Evolutionary conservation across 2,329 filamentous ascomycete genomes (phyloP).

Genomic region (Aspergillus niger): DNA sequence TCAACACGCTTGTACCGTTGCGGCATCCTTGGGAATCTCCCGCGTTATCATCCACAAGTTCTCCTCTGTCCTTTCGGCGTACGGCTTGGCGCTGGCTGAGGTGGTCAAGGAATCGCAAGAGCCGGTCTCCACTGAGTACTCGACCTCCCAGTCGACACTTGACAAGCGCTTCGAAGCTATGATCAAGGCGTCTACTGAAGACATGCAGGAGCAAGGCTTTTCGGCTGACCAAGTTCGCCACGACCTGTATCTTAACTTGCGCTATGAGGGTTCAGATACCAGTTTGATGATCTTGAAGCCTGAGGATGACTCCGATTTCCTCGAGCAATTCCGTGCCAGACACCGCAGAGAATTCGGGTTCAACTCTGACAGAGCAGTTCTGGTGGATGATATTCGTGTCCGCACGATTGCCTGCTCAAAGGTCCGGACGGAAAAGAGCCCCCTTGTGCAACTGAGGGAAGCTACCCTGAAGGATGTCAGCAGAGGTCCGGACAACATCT

Average conservation of each 20-base stretch:
- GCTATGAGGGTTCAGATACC: slow-evolving; percentile 55
- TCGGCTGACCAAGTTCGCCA: slow-evolving; percentile 41
- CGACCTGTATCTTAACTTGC: slow-evolving; percentile 51
- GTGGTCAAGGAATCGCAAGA: slow-evolving; percentile 85
- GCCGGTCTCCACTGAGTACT: slow-evolving; percentile 58
- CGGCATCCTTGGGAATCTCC: slow-evolving; percentile 77
- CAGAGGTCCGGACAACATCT: slow-evolving; percentile 56
- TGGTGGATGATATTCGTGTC: slow-evolving; percentile 86
- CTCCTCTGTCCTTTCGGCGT: slow-evolving; percentile 87
- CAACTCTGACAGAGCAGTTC: slow-evolving; percentile 78
- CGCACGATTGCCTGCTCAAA: slow-evolving; percentile 73
- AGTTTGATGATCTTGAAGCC: slow-evolving; percentile 57
- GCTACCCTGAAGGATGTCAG: slow-evolving; percentile 56
- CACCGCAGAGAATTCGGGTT: slow-evolving; percentile 94
- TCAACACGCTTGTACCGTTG: slow-evolving; percentile 90
- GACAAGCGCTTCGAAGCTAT: slow-evolving; percentile 74
- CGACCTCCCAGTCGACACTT: slow-evolving; percentile 48
- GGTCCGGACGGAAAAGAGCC: slow-evolving; percentile 64
- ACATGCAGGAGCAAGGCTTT: slow-evolving; percentile 50
- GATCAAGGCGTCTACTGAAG: slow-evolving; percentile 59
- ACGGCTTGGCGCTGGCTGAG: slow-evolving; percentile 89
- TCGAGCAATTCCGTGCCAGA: slow-evolving; percentile 77
- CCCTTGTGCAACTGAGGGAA: slow-evolving; percentile 66
- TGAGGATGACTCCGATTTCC: slow-evolving; percentile 80
- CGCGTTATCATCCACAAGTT: slow-evolving; percentile 89